These are phyloP conservation scores for Fusarium sp. DNA, from an alignment of 2,329 filamentous ascomycete species.

Conservation along the genomic window DNA sequence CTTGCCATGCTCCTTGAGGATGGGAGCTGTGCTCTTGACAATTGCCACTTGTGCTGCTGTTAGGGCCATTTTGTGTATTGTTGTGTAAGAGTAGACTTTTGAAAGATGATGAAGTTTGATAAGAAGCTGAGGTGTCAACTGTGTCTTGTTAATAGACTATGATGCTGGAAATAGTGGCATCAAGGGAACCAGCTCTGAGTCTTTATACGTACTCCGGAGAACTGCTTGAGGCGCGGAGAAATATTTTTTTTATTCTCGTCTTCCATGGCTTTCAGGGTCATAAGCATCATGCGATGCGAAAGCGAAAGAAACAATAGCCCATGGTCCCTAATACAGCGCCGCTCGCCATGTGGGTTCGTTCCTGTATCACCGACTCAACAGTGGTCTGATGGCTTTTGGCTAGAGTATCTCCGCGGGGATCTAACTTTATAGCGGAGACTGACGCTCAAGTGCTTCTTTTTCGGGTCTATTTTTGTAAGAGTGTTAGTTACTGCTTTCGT, in stretches of 20 bases:
- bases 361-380: conserved; percentile 33
- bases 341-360: conserved; percentile 31
- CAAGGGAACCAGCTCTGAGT: background rate
- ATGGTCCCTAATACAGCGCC: conserved; percentile 15
- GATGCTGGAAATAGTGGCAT: conserved; percentile 13
- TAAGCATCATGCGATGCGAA: conserved; percentile 31
- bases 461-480: background rate
- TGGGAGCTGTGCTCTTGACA: conserved; percentile 82
- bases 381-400: conserved; percentile 44
- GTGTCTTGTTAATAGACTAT: conserved; percentile 21
- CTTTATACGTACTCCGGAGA: conserved; percentile 42
- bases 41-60: conserved; percentile 74
- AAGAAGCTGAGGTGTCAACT: background rate
- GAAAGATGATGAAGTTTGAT: conserved; percentile 1
- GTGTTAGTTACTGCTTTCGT: conserved; percentile 11
- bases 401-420: conserved; percentile 45
- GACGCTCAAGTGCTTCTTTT: conserved; percentile 9
- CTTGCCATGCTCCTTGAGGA: conserved; percentile 75
- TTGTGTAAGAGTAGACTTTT: background rate
- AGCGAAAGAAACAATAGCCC: conserved; percentile 10
- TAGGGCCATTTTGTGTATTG: conserved; percentile 59
- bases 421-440: background rate
- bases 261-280: conserved; percentile 1
- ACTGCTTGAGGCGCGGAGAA: conserved; percentile 41
- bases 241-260: conserved; percentile 26